Evolutionary conservation across 345 rosid genomes (phyloP), one percentile per base, ranked within the genome.

Genomic region (Physaria fendleri): DNA sequence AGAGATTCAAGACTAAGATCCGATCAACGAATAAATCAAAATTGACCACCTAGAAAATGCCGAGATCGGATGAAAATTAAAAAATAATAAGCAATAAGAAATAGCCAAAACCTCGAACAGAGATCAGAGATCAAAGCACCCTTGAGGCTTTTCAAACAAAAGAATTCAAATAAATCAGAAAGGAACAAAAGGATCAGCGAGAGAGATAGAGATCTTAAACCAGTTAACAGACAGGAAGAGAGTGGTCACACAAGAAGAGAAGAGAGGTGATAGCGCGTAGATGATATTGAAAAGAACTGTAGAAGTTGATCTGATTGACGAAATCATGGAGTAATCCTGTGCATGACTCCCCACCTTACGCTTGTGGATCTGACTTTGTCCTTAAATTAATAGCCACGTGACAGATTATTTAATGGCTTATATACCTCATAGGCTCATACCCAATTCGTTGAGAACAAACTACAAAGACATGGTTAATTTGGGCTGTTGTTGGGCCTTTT

Each of bases 61-160:
- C 25, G 71, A 69, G 76, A 77, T 77, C 78, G 59, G 76, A 71
- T 58, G 42, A 71, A 43, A 20, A 3, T n/a, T n/a, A 3, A 28
- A 54, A 11, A 56, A 41, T 50, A 20, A n/a, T n/a, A n/a, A n/a
- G n/a, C n/a, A n/a, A 59, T 25, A 5, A 46, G 18, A 49, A 67
- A 47, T 13, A 23, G 42, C 23, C 52, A n/a, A n/a, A n/a, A n/a
- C n/a, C n/a, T n/a, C n/a, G n/a, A n/a, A n/a, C n/a, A n/a, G n/a
- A n/a, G n/a, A n/a, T n/a, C n/a, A n/a, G n/a, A n/a, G n/a, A n/a
- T n/a, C n/a, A n/a, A n/a, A n/a, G n/a, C n/a, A n/a, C n/a, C n/a
- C n/a, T n/a, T n/a, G n/a, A n/a, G n/a, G n/a, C n/a, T n/a, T n/a
- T n/a, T n/a, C n/a, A n/a, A n/a, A n/a, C n/a, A n/a, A n/a, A n/a